Percentiles rank a stretch among this genome's conserved stretches.
phyloP scores from a whole-genome alignment of 306 rosid species.

The Rosa lucieae region DNA sequence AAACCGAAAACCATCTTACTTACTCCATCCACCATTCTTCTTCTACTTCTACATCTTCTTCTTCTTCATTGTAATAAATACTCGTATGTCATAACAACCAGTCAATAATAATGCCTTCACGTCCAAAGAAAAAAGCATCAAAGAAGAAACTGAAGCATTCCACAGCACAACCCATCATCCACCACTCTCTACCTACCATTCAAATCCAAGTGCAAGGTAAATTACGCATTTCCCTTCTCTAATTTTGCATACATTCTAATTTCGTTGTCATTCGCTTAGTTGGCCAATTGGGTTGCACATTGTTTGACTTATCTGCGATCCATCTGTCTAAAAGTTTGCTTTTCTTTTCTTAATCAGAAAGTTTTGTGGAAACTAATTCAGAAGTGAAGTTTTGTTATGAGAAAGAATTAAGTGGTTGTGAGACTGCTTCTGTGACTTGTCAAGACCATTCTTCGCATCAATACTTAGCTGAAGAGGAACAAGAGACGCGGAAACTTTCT shows the following conservation, averaged over 20 bases:
- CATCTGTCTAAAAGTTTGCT: conserved; percentile 14
- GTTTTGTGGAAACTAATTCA: not conserved
- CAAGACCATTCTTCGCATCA: not conserved
- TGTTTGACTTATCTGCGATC: not conserved
- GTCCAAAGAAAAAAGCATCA: conserved; percentile 25
- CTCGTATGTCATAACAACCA: conserved; percentile 34
- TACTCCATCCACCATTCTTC: conserved; percentile 42
- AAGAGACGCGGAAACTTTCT: conserved; percentile 5
- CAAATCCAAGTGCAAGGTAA: conserved; percentile 38
- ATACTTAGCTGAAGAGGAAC: conserved; percentile 21
- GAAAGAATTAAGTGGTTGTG: conserved; percentile 9
- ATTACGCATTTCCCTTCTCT: not conserved
- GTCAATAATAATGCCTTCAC: conserved; percentile 47
- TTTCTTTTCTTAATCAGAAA: conserved; percentile 4
- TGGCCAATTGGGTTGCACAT: not conserved
- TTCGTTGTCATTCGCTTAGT: not conserved
- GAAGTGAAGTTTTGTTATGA: not conserved
- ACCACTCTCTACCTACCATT: conserved; percentile 39
- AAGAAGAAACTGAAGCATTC: conserved; percentile 24
- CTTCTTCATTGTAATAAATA: not conserved
- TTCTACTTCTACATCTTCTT: not conserved
- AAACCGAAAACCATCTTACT: not conserved
- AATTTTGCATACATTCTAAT: not conserved
- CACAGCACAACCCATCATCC: conserved; percentile 25
- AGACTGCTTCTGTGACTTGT: conserved; percentile 13